Evolutionary conservation across 345 rosid species (phyloP).

Genomic region (Clarkia xantiana): DNA sequence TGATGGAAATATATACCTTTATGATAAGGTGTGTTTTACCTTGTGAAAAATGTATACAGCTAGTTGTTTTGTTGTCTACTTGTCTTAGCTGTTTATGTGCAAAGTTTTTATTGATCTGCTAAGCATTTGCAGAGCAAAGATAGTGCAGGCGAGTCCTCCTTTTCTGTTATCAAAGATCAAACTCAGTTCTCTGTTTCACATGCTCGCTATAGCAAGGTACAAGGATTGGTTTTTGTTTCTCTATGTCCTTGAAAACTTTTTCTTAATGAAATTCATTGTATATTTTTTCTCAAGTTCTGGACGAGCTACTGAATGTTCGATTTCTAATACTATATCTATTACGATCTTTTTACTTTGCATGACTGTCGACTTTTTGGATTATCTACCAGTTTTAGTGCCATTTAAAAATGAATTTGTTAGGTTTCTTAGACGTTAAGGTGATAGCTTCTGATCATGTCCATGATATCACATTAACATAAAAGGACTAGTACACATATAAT

Average conservation of each 20-base stretch:
- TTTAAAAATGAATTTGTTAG: too few species aligned
- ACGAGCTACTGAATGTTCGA: too few species aligned
- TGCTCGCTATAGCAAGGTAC: constrained; percentile 89
- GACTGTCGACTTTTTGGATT: not conserved
- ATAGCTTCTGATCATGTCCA: too few species aligned
- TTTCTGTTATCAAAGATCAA: constrained; percentile 77
- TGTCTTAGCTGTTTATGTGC: not conserved
- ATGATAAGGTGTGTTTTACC: constrained; percentile 71
- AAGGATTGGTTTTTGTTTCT: not conserved
- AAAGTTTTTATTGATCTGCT: not conserved
- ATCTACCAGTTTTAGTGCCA: not conserved
- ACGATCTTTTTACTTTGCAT: too few species aligned
- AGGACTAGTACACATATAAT: too few species aligned
- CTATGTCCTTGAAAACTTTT: too few species aligned
- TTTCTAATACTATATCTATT: too few species aligned
- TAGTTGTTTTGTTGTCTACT: not conserved
- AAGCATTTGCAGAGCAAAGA: constrained; percentile 55
- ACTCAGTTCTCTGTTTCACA: constrained; percentile 81
- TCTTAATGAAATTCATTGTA: too few species aligned
- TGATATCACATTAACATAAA: too few species aligned
- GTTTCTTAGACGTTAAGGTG: too few species aligned
- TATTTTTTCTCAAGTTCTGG: too few species aligned
- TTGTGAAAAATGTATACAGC: too few species aligned
- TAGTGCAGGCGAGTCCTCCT: constrained; percentile 85
- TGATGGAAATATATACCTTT: constrained; percentile 88